Conservation (phyloP, 2,329 filamentous ascomycete species). For the Cryphonectria naterciae region DNA sequence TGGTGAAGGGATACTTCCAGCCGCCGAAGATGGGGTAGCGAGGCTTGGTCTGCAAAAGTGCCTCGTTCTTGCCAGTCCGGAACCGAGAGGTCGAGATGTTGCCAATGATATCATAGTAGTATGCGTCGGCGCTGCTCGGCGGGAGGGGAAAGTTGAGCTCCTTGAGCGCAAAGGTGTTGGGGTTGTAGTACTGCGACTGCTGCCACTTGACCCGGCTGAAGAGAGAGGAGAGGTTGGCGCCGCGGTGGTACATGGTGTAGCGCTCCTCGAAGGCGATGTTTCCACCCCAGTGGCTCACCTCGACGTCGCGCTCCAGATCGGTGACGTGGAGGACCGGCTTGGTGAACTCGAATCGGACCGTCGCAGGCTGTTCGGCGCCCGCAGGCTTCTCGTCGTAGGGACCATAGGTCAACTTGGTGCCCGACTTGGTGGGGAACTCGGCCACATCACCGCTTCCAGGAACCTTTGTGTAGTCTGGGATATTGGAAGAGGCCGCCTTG, state of each 20-base stretch:
- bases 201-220: slow-evolving; percentile 82
- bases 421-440: slow-evolving; percentile 76
- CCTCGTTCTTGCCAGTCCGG: slow-evolving; percentile 75
- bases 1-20: slow-evolving; percentile 97
- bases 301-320: slow-evolving; percentile 83
- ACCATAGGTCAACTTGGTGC: slow-evolving; percentile 85
- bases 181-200: slow-evolving; percentile 73
- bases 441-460: slow-evolving; percentile 64
- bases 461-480: slow-evolving; percentile 85
- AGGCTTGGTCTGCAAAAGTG: slow-evolving; percentile 87
- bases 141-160: slow-evolving; percentile 80
- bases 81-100: slow-evolving; percentile 95
- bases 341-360: slow-evolving; percentile 91
- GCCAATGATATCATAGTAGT: slow-evolving; percentile 95
- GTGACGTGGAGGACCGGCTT: slow-evolving; percentile 84
- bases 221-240: slow-evolving; percentile 73
- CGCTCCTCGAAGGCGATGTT: slow-evolving; percentile 95
- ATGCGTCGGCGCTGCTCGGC: slow-evolving; percentile 80
- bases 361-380: slow-evolving; percentile 71
- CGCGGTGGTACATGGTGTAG: slow-evolving; percentile 85
- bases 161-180: slow-evolving; percentile 77
- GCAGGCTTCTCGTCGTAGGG: slow-evolving; percentile 84
- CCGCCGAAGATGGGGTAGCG: slow-evolving; percentile 95
- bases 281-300: slow-evolving; percentile 97
- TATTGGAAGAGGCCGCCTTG: slow-evolving; percentile 77